Evolutionary conservation across 2,329 filamentous ascomycete species (phyloP), one percentile per base, ranked within the genome.

Genomic region (Fonsecaea monophora): DNA sequence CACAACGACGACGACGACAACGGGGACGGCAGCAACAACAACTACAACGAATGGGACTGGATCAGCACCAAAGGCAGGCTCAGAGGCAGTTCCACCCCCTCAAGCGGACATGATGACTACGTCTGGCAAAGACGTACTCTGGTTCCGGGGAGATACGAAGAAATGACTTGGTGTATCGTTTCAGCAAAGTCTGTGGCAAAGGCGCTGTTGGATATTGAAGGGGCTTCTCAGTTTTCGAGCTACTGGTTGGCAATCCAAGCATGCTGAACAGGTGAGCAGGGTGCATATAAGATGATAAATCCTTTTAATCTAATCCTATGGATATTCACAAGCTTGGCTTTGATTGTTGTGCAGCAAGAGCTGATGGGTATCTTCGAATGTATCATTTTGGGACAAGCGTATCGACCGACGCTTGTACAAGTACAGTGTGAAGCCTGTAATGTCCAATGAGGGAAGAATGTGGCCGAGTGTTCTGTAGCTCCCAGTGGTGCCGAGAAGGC

Each of bases 61-160:
- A 12, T 50, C 38, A 34, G 42, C 38, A 34, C 50, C 57, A 13
- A 18, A 15, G 18, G 9, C 42, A 53, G 15, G 10, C 42, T 60
- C 56, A 18, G 62, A 25, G 21, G 53, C 45, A 18, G 54, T 38
- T 15, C 37, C 59, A 21, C 8, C 45, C 8, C 42, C 62, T 13
- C 21, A 10, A 15, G 59, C 58, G 12, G 63, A 71, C 12, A 68
- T 64, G 62, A 57, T 71, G 53, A 68, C 54, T 13, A 58, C 54
- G 25, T 58, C 66, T 25, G 70, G 70, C 2, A 70, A 69, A 37
- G 70, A 72, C 25, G 61, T 69, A 15, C 45, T 66, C 32, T 71
- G 68, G 70, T 70, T 68, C 53, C 62, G 61, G 73, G 35, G 71
- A 45, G 60, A 74, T 71, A 72, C 50, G 69, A 74, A 50, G 74